These are phyloP conservation scores for Proteromonas lacertae DNA, from an alignment of 352 stramenopile species.

Conservation along the genomic window DNA sequence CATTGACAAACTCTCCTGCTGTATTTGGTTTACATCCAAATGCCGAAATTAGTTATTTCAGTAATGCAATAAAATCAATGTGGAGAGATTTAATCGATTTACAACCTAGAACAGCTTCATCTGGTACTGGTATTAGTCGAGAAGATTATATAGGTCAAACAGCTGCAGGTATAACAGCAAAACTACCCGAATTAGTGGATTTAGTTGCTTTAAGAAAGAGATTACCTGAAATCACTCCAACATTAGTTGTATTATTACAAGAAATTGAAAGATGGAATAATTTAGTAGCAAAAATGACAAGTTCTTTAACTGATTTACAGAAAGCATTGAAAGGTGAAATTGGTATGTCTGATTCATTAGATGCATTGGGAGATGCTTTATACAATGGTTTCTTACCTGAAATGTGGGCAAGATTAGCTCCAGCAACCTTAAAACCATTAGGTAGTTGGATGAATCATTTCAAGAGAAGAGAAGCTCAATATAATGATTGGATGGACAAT, in stretches of 20 bases:
- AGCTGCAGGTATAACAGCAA: slow-evolving; percentile 38
- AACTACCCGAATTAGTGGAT: slow-evolving; percentile 28
- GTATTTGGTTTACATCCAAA: slow-evolving; percentile 79
- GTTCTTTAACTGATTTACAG: slow-evolving; percentile 36
- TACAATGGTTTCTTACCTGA: slow-evolving; percentile 64
- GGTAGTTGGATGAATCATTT: slow-evolving; percentile 77
- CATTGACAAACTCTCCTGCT: slow-evolving; percentile 54
- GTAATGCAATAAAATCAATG: slow-evolving; percentile 59
- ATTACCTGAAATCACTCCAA: not conserved
- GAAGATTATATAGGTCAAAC: slow-evolving; percentile 57
- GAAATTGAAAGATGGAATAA: slow-evolving; percentile 72
- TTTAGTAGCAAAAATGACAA: slow-evolving; percentile 16
- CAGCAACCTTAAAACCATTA: slow-evolving; percentile 57
- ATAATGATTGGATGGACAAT: slow-evolving; percentile 44
- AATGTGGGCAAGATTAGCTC: slow-evolving; percentile 45
- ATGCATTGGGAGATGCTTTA: slow-evolving; percentile 44
- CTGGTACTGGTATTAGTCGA: slow-evolving; percentile 33
- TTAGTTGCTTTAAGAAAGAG: slow-evolving; percentile 8
- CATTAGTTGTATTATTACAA: slow-evolving; percentile 46
- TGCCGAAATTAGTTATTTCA: slow-evolving; percentile 77
- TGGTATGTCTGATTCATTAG: slow-evolving; percentile 71
- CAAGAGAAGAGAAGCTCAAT: slow-evolving; percentile 36
- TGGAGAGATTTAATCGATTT: slow-evolving; percentile 60
- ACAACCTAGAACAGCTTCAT: slow-evolving; percentile 27
- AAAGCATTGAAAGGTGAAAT: slow-evolving; percentile 66